phyloP scores from a whole-genome alignment of 2,329 filamentous ascomycete species.

The Colletotrichum sp. region DNA sequence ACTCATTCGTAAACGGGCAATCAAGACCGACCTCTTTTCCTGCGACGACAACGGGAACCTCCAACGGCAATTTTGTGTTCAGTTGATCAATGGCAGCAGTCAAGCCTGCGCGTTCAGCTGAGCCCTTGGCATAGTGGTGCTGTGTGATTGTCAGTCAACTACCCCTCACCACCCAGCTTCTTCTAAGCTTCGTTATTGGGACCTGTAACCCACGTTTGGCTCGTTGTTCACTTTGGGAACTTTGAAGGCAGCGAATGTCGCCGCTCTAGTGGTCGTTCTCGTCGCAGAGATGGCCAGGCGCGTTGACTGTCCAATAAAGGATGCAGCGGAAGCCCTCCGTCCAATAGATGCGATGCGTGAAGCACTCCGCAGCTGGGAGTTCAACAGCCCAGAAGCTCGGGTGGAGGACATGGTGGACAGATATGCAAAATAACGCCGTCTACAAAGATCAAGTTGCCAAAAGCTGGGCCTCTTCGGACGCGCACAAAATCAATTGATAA shows the following conservation, averaged over 20 bases:
- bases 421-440: background rate
- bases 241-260: conserved; percentile 84
- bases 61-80: conserved; percentile 71
- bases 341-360: conserved; percentile 5
- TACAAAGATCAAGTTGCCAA: background rate
- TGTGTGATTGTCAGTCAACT: conserved; percentile 50
- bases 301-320: background rate
- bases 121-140: conserved; percentile 90
- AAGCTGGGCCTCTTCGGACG: background rate
- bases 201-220: conserved; percentile 78
- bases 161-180: background rate
- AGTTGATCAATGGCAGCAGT: conserved; percentile 74
- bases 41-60: conserved; percentile 83
- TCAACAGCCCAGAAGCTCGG: conserved; percentile 18
- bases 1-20: background rate
- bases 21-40: conserved; percentile 72
- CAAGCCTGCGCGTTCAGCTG: conserved; percentile 78
- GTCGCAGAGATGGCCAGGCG: conserved; percentile 22
- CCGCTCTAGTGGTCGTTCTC: conserved; percentile 36
- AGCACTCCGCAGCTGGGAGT: conserved; percentile 17
- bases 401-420: conserved; percentile 14
- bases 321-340: background rate
- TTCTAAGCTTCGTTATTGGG: background rate
- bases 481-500: background rate
- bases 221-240: conserved; percentile 88